These are phyloP conservation scores for Platanthera guangdongensis DNA, from an alignment of 106 monocot genomes.

Conservation along the genomic window DNA sequence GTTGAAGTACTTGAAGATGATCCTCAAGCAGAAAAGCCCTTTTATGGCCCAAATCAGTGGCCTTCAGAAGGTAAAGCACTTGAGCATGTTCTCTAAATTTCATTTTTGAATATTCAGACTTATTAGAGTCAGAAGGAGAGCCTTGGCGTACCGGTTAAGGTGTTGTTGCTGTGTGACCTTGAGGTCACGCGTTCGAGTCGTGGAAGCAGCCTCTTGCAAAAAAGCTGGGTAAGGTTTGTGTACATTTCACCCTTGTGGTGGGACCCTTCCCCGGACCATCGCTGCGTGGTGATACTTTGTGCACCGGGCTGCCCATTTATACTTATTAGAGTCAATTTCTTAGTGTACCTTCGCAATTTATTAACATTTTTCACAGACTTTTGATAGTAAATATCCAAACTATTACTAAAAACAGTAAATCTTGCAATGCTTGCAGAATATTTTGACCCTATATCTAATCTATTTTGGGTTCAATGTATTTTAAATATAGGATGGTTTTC, in stretches of 20 bases:
- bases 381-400: background rate
- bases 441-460: background rate
- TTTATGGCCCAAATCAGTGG: conserved; percentile 90
- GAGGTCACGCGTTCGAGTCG: no score
- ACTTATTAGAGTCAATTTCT: background rate
- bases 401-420: background rate
- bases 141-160: no score
- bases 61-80: conserved; percentile 52
- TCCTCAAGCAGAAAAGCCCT: conserved; percentile 57
- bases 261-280: no score
- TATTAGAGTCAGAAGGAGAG: background rate
- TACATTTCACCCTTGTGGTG: no score
- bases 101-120: background rate
- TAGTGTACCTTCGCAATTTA: background rate
- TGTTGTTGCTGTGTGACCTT: no score
- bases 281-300: no score
- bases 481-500: background rate
- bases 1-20: conserved; percentile 65
- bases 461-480: background rate
- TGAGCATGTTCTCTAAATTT: background rate
- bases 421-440: background rate
- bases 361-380: background rate
- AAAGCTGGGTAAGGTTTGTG: no score
- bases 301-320: no score
- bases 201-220: no score